phyloP scores from a whole-genome alignment of 2,329 filamentous ascomycete species.

The Colletotrichum sp. region DNA sequence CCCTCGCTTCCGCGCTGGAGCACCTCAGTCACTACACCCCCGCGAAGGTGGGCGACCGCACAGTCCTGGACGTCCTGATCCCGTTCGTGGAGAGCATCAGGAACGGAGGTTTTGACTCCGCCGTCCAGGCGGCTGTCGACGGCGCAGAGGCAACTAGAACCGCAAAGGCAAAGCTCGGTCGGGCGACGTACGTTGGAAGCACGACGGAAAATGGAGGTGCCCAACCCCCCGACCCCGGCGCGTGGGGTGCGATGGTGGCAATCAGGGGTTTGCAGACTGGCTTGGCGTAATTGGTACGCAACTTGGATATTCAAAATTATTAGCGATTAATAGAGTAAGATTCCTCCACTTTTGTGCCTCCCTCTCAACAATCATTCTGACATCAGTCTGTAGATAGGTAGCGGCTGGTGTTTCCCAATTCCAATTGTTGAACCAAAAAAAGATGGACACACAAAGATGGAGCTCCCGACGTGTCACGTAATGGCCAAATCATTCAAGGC shows the following conservation, averaged over 20 bases:
- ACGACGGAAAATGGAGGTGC: constrained; percentile 57
- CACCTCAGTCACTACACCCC: constrained; percentile 59
- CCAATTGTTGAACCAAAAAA: not conserved
- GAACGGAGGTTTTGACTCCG: constrained; percentile 56
- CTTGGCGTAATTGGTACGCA: not conserved
- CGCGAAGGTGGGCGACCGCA: constrained; percentile 60
- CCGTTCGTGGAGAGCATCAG: constrained; percentile 55
- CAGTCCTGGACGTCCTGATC: constrained; percentile 62
- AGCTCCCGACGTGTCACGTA: not conserved
- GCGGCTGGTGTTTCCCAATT: not conserved
- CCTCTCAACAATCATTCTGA: not conserved
- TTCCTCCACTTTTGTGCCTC: not conserved
- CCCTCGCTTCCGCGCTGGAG: constrained; percentile 46
- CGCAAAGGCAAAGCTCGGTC: constrained; percentile 68
- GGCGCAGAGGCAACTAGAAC: constrained; percentile 69
- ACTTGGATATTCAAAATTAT: not conserved
- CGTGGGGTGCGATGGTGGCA: constrained; percentile 69
- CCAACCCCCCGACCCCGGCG: constrained; percentile 66
- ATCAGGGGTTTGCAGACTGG: constrained; percentile 43
- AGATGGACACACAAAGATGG: not conserved
- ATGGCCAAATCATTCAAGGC: not conserved
- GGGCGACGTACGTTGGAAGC: constrained; percentile 71
- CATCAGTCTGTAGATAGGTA: not conserved
- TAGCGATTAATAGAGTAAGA: not conserved
- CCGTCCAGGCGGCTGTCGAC: constrained; percentile 61